Evolutionary conservation across 306 rosid species (phyloP).

Genomic region (Corylus heterophylla): DNA sequence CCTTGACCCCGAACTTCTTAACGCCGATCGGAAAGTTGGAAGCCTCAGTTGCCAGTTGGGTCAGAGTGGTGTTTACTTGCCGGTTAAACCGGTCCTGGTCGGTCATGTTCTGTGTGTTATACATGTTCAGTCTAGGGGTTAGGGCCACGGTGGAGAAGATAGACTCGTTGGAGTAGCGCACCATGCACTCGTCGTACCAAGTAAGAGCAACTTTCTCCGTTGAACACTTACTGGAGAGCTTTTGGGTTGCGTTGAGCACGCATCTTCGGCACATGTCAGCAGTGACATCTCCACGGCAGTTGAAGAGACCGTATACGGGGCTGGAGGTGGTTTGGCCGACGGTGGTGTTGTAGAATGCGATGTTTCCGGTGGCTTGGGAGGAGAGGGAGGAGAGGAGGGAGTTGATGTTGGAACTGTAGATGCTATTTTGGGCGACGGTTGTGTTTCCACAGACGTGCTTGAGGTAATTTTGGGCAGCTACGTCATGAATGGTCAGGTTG

Average conservation of each 20-base stretch:
- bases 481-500: neutral
- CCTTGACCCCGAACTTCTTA: neutral
- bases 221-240: neutral
- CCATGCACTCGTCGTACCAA: slow-evolving; percentile 34
- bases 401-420: neutral
- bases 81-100: neutral
- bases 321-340: neutral
- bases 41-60: neutral
- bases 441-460: neutral
- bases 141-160: slow-evolving; percentile 4
- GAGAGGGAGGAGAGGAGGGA: neutral
- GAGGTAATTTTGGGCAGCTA: neutral
- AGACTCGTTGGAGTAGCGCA: slow-evolving; percentile 30
- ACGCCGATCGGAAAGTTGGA: neutral
- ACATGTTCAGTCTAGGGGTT: rapidly evolving
- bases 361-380: neutral
- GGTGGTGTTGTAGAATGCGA: slow-evolving; percentile 8
- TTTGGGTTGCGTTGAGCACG: neutral
- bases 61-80: neutral
- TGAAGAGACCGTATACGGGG: slow-evolving; percentile 21
- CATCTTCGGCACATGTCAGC: slow-evolving; percentile 7
- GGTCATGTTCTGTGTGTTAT: neutral
- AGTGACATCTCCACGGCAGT: slow-evolving; percentile 34
- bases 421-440: neutral
- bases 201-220: neutral